Conservation (phyloP, 2,329 filamentous ascomycete genomes). For the Fusarium citri region DNA sequence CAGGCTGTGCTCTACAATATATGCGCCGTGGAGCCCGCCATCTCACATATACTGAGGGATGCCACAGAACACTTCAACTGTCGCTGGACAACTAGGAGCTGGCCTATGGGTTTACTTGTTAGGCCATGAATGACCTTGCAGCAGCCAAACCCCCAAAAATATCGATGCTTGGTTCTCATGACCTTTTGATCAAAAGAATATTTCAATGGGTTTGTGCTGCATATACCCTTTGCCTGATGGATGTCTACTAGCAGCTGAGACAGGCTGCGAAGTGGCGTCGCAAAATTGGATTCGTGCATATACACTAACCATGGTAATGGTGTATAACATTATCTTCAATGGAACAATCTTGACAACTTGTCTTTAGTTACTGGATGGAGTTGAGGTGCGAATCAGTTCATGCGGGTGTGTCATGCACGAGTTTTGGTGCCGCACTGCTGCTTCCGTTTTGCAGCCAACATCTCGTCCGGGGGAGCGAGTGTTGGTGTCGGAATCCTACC, state of each 20-base stretch:
- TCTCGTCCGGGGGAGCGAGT: neutral
- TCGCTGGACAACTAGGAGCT: neutral
- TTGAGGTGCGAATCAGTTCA: slow-evolving; percentile 1
- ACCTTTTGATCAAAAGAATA: neutral
- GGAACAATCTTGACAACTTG: neutral
- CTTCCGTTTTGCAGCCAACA: slow-evolving; percentile 22
- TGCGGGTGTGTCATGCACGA: neutral
- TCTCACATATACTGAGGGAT: neutral
- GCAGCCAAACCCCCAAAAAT: neutral
- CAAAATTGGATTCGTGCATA: neutral
- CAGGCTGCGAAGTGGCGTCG: neutral
- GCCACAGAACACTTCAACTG: neutral
- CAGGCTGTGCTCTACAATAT: neutral
- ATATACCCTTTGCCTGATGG: neutral
- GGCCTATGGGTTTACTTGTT: neutral
- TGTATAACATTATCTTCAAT: neutral
- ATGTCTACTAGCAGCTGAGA: slow-evolving; percentile 1
- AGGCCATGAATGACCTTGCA: neutral
- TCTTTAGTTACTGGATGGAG: neutral
- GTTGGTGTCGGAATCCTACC: neutral
- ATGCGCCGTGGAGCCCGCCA: neutral
- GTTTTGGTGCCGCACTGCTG: slow-evolving; percentile 5
- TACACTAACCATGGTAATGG: neutral
- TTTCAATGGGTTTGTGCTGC: neutral
- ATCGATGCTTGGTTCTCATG: neutral